Conservation (phyloP, 352 stramenopile species). For the Globisporangium nagaii region DNA sequence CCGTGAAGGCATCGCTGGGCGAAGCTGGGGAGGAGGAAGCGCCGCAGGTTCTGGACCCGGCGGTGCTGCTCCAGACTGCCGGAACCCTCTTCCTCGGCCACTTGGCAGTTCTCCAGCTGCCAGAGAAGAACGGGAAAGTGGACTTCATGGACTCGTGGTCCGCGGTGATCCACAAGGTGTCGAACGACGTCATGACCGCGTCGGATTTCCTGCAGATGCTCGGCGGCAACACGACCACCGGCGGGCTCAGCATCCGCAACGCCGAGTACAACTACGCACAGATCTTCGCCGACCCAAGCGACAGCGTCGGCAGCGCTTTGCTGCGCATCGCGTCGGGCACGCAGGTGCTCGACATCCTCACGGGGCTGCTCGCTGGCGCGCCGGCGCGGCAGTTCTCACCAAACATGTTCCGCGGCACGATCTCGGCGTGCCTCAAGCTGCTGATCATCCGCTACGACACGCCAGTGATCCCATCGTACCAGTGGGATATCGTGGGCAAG, state of each 20-base stretch:
- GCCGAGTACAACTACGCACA: conserved; percentile 66
- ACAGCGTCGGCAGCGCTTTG: conserved; percentile 38
- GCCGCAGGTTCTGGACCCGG: conserved; percentile 26
- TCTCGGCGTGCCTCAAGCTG: conserved; percentile 39
- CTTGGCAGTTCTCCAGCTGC: conserved; percentile 42
- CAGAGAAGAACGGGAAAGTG: conserved; percentile 44
- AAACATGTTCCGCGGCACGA: conserved; percentile 64
- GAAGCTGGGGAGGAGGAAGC: conserved; percentile 20
- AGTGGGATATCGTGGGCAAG: conserved; percentile 40
- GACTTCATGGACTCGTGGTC: conserved; percentile 77
- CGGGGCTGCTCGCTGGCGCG: conserved; percentile 41
- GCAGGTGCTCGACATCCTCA: conserved; percentile 64
- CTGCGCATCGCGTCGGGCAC: conserved; percentile 48
- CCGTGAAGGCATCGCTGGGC: conserved; percentile 28
- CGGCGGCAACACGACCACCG: conserved; percentile 27
- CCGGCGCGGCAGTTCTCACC: conserved; percentile 50
- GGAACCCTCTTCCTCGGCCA: conserved; percentile 56
- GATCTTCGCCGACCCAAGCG: conserved; percentile 43
- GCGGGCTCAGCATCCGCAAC: conserved; percentile 37
- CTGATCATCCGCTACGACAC: conserved; percentile 25
- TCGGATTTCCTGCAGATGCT: conserved; percentile 60
- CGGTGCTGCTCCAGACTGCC: conserved; percentile 33
- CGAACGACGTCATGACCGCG: conserved; percentile 51
- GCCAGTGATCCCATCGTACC: conserved; percentile 37
- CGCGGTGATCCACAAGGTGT: conserved; percentile 50